phyloP scores from a whole-genome alignment of 1,284 basidiomycete genomes.

The Sanghuangporus weigelae region DNA sequence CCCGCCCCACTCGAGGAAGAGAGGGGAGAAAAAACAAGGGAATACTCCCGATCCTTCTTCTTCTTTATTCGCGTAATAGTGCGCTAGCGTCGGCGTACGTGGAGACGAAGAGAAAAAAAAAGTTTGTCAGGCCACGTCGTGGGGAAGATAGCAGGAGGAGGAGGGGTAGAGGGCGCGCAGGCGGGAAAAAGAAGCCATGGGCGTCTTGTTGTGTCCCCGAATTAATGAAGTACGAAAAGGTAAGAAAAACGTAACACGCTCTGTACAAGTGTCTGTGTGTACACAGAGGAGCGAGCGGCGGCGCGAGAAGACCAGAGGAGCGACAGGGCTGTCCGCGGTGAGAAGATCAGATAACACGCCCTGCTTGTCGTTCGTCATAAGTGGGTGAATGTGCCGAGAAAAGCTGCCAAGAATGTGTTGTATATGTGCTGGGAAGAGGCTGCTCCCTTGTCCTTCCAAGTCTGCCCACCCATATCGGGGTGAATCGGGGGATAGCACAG shows the following conservation, averaged over 20 bases:
- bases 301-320: background rate
- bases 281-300: background rate
- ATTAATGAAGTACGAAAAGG: background rate
- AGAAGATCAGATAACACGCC: background rate
- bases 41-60: background rate
- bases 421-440: background rate
- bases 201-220: background rate
- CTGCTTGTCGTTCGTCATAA: background rate
- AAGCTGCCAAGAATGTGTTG: background rate
- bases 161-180: background rate
- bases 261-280: background rate
- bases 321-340: background rate
- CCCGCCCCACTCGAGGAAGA: too few relatives aligned
- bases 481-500: background rate
- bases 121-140: too few relatives aligned
- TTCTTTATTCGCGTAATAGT: background rate
- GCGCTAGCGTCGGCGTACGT: background rate
- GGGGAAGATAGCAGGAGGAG: background rate
- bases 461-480: background rate
- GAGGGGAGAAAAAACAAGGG: too few relatives aligned
- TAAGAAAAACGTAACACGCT: too few relatives aligned
- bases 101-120: too few relatives aligned
- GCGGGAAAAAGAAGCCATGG: slow-evolving; percentile 10
- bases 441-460: background rate
- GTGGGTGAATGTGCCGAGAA: background rate